A percentile compares a stretch with the other conserved stretches of the same genome.
These are phyloP conservation scores for Paradendryphiella salina DNA, from an alignment of 2,329 filamentous ascomycete genomes.

Conservation along the genomic window DNA sequence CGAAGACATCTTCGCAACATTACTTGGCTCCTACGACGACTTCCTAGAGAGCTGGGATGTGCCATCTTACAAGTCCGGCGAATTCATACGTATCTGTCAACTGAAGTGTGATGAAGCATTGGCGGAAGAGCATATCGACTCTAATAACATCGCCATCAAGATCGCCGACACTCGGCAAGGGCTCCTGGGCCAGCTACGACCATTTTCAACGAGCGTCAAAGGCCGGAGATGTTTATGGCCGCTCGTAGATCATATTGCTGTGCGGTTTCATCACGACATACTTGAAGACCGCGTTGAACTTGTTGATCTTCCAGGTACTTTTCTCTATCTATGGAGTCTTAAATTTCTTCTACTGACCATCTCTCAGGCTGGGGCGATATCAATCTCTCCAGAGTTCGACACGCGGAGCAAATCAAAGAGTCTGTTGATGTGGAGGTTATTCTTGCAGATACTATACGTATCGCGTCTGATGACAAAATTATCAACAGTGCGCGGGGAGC, in stretches of 20 bases:
- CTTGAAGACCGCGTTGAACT: too few relatives aligned
- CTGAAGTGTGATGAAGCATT: conserved; percentile 24
- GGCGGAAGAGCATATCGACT: background rate
- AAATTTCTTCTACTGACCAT: too few relatives aligned
- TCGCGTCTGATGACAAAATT: conserved; percentile 16
- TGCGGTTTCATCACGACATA: too few relatives aligned
- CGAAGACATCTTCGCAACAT: conserved; percentile 23
- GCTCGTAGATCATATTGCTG: too few relatives aligned
- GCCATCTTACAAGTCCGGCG: too few relatives aligned
- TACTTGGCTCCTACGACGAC: conserved; percentile 19
- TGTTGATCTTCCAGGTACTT: conserved; percentile 36
- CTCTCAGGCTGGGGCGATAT: conserved; percentile 31
- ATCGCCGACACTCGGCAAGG: too few relatives aligned
- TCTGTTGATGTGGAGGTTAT: conserved; percentile 27
- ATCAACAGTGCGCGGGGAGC: conserved; percentile 18
- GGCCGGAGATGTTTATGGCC: conserved; percentile 24
- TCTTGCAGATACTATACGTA: conserved; percentile 25
- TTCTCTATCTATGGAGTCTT: too few relatives aligned
- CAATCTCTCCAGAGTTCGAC: conserved; percentile 20
- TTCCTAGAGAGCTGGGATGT: too few relatives aligned
- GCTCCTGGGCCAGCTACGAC: too few relatives aligned
- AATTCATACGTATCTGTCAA: conserved; percentile 19
- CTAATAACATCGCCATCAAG: too few relatives aligned
- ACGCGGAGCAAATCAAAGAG: conserved; percentile 25
- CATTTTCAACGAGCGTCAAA: conserved; percentile 24